Conservation (phyloP, 345 rosid species). For the Aurinia saxatilis region DNA sequence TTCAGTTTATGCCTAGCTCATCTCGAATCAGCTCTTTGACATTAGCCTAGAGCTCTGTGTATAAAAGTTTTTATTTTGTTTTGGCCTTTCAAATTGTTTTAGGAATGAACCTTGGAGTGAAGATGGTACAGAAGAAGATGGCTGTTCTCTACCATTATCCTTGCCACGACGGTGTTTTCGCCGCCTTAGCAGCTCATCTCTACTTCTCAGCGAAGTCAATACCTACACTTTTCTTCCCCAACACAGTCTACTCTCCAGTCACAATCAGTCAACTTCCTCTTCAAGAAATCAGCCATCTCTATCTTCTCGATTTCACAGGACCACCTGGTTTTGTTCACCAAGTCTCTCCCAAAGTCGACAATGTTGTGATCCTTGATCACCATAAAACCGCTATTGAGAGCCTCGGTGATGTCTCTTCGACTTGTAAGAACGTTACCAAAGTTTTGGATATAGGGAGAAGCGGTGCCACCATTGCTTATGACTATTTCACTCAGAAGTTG, state of each 20-base stretch:
- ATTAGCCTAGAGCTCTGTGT: background rate
- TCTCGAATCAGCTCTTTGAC: background rate
- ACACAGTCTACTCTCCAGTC: constrained; percentile 59
- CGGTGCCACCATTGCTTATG: constrained; percentile 73
- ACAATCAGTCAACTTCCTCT: constrained; percentile 49
- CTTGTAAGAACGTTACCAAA: constrained; percentile 39
- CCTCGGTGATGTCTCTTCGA: constrained; percentile 24
- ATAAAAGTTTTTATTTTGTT: background rate
- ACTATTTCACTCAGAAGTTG: constrained; percentile 55
- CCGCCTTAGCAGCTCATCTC: constrained; percentile 69
- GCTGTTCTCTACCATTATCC: constrained; percentile 74
- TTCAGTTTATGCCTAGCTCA: background rate
- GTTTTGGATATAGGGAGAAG: constrained; percentile 59
- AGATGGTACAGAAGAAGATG: constrained; percentile 33
- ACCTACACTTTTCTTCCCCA: constrained; percentile 56
- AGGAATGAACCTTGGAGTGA: constrained; percentile 21
- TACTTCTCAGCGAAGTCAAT: constrained; percentile 48
- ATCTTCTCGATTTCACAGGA: constrained; percentile 72
- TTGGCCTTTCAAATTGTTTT: background rate
- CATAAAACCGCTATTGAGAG: constrained; percentile 62
- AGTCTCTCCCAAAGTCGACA: constrained; percentile 44
- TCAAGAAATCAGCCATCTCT: constrained; percentile 44
- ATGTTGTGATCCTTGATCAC: constrained; percentile 56
- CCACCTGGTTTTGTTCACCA: constrained; percentile 49
- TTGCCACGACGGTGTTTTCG: constrained; percentile 75